Evolutionary conservation across 345 rosid genomes (phyloP), one percentile per base, ranked within the genome.

Genomic region (Punica granatum): DNA sequence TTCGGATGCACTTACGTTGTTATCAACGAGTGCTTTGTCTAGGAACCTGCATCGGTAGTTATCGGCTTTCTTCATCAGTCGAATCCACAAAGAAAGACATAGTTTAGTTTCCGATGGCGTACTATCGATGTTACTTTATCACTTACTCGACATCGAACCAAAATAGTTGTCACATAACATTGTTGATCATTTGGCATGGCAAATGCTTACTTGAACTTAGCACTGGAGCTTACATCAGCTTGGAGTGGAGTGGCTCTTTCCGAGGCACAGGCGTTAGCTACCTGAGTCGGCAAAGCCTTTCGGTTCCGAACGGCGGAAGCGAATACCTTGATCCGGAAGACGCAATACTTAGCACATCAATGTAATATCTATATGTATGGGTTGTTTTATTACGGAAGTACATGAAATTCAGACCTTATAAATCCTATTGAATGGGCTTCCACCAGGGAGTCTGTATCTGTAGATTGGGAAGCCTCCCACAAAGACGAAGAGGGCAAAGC

Each of bases 341-440:
- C 23, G 5, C n/a, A 21, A 4, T 1, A 33, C 2, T 36, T 3
- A 32, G 6, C 65, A 3, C 6, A 34, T 44, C 6, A 39, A 8
- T 18, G 32, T 2, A 18, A 3, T 23, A 10, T 31, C 10, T 30
- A 30, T 23, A 12, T 42, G 21, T 23, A 25, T 39, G 32, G 31
- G 13, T 43, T 32, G n/a, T 43, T 14, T 30, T 9, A 36, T 9
- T n/a, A n/a, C 32, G 37, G 13, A 59, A 46, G 13, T 13, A 23
- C 8, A 18, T 5, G 12, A 1, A n/a, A 28, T 13, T 0, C 7
- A 32, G 60, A 79, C 85, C 83, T 76, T 77, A 15, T 23, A 73
- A 36, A 83, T 69, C 71, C 76, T 82, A 26, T 74, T 60, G 6
- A 86, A 21, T 39, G 85, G 72, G 61, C 91, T 86, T 42, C 95